These are phyloP conservation scores for Sphagnum magellanicum DNA, from an alignment of 228 moss, liverwort and hornwort genomes.

Conservation along the genomic window DNA sequence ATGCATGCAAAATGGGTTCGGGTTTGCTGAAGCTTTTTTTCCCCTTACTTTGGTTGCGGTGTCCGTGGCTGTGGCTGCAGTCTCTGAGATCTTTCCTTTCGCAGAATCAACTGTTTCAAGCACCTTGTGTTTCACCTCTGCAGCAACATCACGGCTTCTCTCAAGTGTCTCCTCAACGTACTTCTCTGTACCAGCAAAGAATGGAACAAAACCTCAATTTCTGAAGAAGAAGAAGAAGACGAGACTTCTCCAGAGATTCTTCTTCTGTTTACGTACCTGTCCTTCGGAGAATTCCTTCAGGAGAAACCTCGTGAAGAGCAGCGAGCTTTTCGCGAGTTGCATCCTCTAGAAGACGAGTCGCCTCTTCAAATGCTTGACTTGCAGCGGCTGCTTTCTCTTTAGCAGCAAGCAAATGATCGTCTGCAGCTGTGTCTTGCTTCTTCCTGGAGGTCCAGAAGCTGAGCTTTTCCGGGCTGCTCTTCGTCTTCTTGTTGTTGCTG, in stretches of 20 bases:
- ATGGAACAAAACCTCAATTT: not conserved
- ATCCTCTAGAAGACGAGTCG: conserved; percentile 31
- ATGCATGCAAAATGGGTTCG: too few species aligned
- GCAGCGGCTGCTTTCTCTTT: conserved; percentile 32
- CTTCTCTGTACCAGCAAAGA: conserved; percentile 12
- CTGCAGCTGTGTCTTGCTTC: conserved; percentile 19
- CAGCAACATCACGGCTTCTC: not conserved
- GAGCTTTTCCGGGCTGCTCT: too few species aligned
- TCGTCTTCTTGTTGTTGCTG: too few species aligned
- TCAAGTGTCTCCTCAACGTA: conserved; percentile 10
- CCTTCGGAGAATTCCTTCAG: too few species aligned
- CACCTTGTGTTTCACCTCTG: not conserved
- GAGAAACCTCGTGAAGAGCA: too few species aligned
- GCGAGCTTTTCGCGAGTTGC: conserved; percentile 15
- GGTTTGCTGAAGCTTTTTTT: too few species aligned
- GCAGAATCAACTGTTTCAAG: not conserved
- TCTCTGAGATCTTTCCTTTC: not conserved
- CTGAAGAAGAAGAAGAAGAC: too few species aligned
- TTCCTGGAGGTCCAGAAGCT: not conserved
- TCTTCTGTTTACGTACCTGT: too few species aligned
- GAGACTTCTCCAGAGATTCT: too few species aligned
- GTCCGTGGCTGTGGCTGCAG: too few species aligned
- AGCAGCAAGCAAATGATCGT: conserved; percentile 29
- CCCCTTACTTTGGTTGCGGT: too few species aligned
- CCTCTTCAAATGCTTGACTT: conserved; percentile 33